Evolutionary conservation across 495 filamentous ascomycete genomes (phyloP), one percentile per base, ranked within the genome.

Genomic region (Penicillium roqueforti): DNA sequence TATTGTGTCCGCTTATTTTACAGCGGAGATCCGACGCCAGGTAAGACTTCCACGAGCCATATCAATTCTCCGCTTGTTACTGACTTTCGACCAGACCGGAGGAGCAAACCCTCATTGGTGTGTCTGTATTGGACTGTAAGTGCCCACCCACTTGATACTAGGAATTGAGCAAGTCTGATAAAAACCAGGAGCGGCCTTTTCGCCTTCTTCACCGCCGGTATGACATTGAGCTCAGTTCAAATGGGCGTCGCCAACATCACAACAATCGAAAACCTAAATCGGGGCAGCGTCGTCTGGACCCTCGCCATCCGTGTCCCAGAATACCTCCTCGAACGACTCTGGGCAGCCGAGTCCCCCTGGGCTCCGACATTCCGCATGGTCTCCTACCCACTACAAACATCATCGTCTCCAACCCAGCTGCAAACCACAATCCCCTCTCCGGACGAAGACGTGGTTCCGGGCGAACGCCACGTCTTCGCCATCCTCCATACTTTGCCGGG

Each of bases 251-350:
- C 75, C 25, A 96, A 95, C 60, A 72, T 87, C 37, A 92, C 89
- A 1, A 93, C 90, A 10, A 84, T 97, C 37, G 92, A 97, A 65
- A 83, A 85, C 46, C 67, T 95, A 18, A 81, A 76, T 31, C 76
- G 76, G 34, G 76, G 74, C 20, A 77, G 72, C 19, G 80, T 80
- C 31, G 82, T 87, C 11, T 86, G 88, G 71, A 82, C 83, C 22
- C 72, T 97, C 6, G 92, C 92, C 8, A 76, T 96, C 14, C 81
- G 83, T n/a, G 81, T 91, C 28, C 87, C 81, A 59, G 56, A 80
- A 59, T 56, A 75, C 56, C 40, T 74, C 44, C 52, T 77, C 72
- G 63, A 71, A 50, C 61, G 65, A 52, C 59, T 70, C 32, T 68
- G 62, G 61, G 49, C 58, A 22, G 51, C 60, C 18, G 63, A 67